phyloP scores from a whole-genome alignment of 306 rosid species.

The Corylus heterophylla region DNA sequence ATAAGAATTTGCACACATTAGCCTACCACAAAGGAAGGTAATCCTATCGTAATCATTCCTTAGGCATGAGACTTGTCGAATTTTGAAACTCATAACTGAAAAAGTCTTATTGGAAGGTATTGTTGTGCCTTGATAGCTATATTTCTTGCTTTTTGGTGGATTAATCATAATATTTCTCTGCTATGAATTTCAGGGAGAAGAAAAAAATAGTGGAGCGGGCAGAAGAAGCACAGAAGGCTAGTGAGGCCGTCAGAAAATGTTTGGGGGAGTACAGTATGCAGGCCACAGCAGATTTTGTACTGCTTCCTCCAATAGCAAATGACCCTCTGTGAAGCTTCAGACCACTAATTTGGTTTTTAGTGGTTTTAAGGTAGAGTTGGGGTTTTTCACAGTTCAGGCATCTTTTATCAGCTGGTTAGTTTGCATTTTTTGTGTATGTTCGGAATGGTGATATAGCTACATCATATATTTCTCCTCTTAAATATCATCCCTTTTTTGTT shows the following conservation, averaged over 20 bases:
- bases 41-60: no score
- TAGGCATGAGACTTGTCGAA: no score
- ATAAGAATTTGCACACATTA: no score
- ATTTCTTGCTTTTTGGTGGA: not conserved
- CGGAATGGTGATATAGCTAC: constrained; percentile 35
- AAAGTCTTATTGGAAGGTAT: no score
- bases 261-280: constrained; percentile 50
- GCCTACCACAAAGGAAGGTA: no score
- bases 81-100: no score
- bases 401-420: constrained; percentile 33
- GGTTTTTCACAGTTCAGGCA: constrained; percentile 30
- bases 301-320: constrained; percentile 16
- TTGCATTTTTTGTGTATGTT: constrained; percentile 28
- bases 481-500: not conserved
- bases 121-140: not conserved
- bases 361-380: constrained; percentile 37
- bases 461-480: constrained; percentile 14
- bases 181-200: constrained; percentile 76
- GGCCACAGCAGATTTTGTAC: constrained; percentile 17
- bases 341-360: constrained; percentile 11
- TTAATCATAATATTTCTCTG: constrained; percentile 21
- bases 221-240: constrained; percentile 70
- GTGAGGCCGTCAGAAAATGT: constrained; percentile 76
- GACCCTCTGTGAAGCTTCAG: constrained; percentile 16
- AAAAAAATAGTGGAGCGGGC: constrained; percentile 84